A percentile compares a stretch with the other conserved stretches of the same genome.
phyloP scores from a whole-genome alignment of 1,139 yeast species.

The Hyphopichia wangnamkhiaoensis region DNA sequence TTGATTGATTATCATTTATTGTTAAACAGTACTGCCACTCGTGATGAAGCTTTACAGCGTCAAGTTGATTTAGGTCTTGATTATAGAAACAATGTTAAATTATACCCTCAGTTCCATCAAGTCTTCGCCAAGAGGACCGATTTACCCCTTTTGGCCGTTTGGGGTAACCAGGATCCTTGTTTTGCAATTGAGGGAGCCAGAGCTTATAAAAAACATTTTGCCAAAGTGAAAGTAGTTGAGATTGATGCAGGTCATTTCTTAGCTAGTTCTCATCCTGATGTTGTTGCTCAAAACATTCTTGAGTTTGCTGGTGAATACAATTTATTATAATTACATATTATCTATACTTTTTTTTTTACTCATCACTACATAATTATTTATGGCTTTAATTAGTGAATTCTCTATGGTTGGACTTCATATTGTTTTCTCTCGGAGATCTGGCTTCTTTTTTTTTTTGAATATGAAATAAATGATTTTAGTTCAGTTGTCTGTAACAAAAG shows the following conservation, averaged over 20 bases:
- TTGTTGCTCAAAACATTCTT: slow-evolving; percentile 24
- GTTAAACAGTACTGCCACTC: slow-evolving; percentile 1
- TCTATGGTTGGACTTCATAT: no score
- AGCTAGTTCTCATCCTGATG: slow-evolving; percentile 27
- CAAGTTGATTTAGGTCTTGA: slow-evolving; percentile 37
- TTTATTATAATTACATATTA: not conserved
- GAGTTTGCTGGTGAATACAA: slow-evolving; percentile 11
- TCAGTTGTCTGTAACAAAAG: no score
- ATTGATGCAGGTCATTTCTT: slow-evolving; percentile 44
- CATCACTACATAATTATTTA: no score
- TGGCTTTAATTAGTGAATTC: no score
- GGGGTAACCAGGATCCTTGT: slow-evolving; percentile 46
- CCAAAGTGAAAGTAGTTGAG: slow-evolving; percentile 22
- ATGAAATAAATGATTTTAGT: no score
- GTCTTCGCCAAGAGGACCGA: slow-evolving; percentile 27
- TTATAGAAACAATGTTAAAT: slow-evolving; percentile 30
- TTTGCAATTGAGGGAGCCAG: slow-evolving; percentile 36
- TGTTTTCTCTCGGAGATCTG: no score
- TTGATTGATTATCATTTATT: slow-evolving; percentile 29
- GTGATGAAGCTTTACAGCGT: slow-evolving; percentile 17
- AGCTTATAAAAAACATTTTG: slow-evolving; percentile 33
- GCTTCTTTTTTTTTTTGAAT: no score
- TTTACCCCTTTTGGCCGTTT: slow-evolving; percentile 37
- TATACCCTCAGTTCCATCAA: slow-evolving; percentile 39
- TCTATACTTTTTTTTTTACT: no score